These are phyloP conservation scores for Veloboletus limbatus DNA, from an alignment of 1,284 basidiomycete genomes.

Conservation along the genomic window DNA sequence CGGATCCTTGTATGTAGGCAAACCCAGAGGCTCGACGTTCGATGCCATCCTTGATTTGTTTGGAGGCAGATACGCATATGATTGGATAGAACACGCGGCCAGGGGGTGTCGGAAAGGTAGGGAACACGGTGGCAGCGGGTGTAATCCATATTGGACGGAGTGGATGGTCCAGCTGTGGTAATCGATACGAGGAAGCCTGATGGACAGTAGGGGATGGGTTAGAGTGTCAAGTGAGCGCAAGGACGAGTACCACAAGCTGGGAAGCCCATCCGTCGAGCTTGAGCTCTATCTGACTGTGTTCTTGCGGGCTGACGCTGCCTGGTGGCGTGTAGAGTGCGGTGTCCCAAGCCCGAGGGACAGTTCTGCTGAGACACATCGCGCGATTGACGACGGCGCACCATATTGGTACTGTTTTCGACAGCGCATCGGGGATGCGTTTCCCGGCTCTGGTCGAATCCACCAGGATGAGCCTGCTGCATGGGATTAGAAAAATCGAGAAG, in stretches of 20 bases:
- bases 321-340: conserved; percentile 63
- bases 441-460: conserved; percentile 94
- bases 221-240: not conserved
- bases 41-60: conserved; percentile 52
- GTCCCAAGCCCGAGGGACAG: conserved; percentile 44
- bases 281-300: conserved; percentile 69
- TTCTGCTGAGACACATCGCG: conserved; percentile 44
- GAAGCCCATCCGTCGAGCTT: conserved; percentile 66
- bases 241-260: conserved; percentile 49
- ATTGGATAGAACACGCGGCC: conserved; percentile 53
- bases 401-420: conserved; percentile 92
- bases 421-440: conserved; percentile 92
- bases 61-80: conserved; percentile 78
- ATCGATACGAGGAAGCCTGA: conserved; percentile 51
- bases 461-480: conserved; percentile 62
- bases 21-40: conserved; percentile 63
- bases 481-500: not conserved
- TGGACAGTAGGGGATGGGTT: not conserved
- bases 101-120: conserved; percentile 31
- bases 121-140: conserved; percentile 48
- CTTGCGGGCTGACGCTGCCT: conserved; percentile 60
- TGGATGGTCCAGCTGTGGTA: conserved; percentile 49
- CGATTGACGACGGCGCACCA: conserved; percentile 94
- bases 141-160: conserved; percentile 71
- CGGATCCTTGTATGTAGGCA: conserved; percentile 84